Conservation (phyloP, 257 asterid genomes). For the Solanum bukasovii region DNA sequence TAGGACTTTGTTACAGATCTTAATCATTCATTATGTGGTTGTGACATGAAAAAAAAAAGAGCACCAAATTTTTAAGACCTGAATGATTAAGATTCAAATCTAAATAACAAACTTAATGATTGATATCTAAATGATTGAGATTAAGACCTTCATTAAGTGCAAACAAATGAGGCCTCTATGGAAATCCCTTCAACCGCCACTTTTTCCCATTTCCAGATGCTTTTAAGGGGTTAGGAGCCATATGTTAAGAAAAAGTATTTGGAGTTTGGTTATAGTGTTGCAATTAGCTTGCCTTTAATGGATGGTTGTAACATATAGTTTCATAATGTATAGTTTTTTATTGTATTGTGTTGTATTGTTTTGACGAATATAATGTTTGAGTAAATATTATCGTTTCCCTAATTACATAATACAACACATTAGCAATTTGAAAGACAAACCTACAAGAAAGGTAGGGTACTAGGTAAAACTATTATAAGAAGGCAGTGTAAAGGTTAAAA, state of each 20-base stretch:
- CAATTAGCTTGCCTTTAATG: background rate
- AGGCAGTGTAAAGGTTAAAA: background rate
- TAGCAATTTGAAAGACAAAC: background rate
- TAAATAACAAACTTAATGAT: background rate
- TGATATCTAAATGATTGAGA: background rate
- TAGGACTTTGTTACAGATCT: background rate
- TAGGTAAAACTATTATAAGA: background rate
- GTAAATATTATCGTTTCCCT: background rate
- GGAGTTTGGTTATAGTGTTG: background rate
- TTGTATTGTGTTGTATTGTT: background rate
- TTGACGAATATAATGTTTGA: background rate
- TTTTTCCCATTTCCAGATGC: background rate
- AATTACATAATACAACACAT: background rate
- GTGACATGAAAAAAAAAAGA: background rate
- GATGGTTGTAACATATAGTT: background rate
- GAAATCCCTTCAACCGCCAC: background rate
- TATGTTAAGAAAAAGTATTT: background rate
- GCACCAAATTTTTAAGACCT: no score
- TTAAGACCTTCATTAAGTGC: background rate
- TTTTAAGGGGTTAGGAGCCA: background rate
- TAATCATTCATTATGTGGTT: background rate
- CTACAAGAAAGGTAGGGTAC: background rate
- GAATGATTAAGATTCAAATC: background rate
- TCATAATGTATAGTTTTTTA: background rate
- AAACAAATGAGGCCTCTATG: background rate